These are phyloP conservation scores for Daphne laureola DNA, from an alignment of 441 rosid genomes.

Conservation along the genomic window DNA sequence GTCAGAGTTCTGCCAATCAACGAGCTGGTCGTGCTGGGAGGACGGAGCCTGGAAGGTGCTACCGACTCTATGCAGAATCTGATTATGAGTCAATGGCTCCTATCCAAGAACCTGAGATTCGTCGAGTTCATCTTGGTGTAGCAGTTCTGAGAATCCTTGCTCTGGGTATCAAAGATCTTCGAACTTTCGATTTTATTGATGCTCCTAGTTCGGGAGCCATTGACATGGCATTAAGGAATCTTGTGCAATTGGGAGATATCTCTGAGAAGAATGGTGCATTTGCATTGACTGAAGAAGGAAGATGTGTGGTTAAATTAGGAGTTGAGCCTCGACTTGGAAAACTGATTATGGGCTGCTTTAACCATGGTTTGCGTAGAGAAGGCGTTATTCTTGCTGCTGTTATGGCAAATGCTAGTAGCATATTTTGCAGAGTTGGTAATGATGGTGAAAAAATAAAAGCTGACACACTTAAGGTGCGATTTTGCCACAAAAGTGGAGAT, in stretches of 20 bases:
- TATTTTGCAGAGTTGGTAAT: slow-evolving; percentile 87
- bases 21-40: slow-evolving; percentile 99
- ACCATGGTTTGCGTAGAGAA: slow-evolving; percentile 50
- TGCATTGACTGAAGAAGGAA: slow-evolving; percentile 61
- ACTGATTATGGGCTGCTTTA: slow-evolving; percentile 52
- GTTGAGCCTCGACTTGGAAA: slow-evolving; percentile 89
- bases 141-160: slow-evolving; percentile 85
- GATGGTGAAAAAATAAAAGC: slow-evolving; percentile 62
- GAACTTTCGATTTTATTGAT: slow-evolving; percentile 75
- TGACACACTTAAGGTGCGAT: slow-evolving; percentile 73
- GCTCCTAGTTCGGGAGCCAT: slow-evolving; percentile 68
- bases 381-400: slow-evolving; percentile 90
- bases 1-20: slow-evolving; percentile 87
- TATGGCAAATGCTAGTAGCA: slow-evolving; percentile 82
- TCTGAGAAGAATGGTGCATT: slow-evolving; percentile 26
- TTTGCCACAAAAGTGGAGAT: slow-evolving; percentile 78
- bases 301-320: slow-evolving; percentile 66
- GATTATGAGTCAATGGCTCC: slow-evolving; percentile 51
- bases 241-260: slow-evolving; percentile 76
- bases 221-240: slow-evolving; percentile 62
- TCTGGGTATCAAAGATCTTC: slow-evolving; percentile 45
- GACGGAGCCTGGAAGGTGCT: slow-evolving; percentile 80
- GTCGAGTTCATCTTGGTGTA: slow-evolving; percentile 85
- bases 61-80: slow-evolving; percentile 49
- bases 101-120: slow-evolving; percentile 80